Evolutionary conservation across 1,139 yeast genomes (phyloP).

Genomic region (Sugiyamaella pinicola): DNA sequence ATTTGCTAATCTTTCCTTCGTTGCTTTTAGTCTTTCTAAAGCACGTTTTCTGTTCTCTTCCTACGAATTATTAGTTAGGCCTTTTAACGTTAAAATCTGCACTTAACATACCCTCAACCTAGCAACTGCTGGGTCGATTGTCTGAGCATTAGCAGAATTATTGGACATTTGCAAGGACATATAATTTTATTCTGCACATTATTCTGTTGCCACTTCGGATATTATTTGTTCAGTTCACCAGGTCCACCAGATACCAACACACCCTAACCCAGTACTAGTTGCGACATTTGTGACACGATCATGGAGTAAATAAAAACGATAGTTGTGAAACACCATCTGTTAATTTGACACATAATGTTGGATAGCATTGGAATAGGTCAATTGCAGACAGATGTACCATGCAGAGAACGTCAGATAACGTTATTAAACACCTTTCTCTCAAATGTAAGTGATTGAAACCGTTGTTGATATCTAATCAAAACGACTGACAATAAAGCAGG

Average conservation of each 20-base stretch:
- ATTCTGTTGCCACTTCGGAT: neutral
- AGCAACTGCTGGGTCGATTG: neutral
- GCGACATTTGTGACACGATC: neutral
- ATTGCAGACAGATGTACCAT: constrained; percentile 13
- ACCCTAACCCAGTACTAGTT: neutral
- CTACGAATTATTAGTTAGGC: constrained; percentile 4
- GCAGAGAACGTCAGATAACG: constrained; percentile 31
- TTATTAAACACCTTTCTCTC: constrained; percentile 32
- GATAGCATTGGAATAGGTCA: constrained; percentile 6
- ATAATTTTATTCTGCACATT: neutral
- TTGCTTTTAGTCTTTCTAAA: constrained; percentile 55
- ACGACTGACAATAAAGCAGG: neutral
- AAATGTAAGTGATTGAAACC: constrained; percentile 10
- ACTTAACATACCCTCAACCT: constrained; percentile 2
- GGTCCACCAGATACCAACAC: neutral
- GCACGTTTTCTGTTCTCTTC: constrained; percentile 64
- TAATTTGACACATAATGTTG: constrained; percentile 10
- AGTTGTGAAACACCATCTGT: too few relatives aligned
- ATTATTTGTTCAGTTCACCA: too few relatives aligned
- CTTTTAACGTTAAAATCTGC: neutral
- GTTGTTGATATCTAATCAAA: neutral
- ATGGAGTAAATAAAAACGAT: too few relatives aligned
- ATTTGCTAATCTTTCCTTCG: constrained; percentile 41
- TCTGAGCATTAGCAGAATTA: neutral
- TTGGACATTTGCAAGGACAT: neutral